phyloP scores from a whole-genome alignment of 2,329 filamentous ascomycete genomes.

The Pestalotiopsis sp. region DNA sequence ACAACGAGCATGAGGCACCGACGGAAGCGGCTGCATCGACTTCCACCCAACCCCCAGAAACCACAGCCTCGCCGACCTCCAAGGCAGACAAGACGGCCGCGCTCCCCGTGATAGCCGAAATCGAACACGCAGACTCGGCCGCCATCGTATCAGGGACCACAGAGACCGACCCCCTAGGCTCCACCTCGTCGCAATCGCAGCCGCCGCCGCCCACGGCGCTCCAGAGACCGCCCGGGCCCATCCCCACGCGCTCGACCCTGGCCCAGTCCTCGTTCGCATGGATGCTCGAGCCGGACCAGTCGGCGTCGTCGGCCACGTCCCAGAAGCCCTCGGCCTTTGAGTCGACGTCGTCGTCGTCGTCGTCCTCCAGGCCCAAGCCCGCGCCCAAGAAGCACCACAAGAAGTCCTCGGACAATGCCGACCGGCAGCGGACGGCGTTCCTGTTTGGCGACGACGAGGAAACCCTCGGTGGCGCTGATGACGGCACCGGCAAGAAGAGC shows the following conservation, averaged over 20 bases:
- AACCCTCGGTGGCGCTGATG: constrained; percentile 27
- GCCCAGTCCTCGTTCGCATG: constrained; percentile 77
- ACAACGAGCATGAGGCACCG: constrained; percentile 13
- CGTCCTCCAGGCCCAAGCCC: constrained; percentile 16
- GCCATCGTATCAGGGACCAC: constrained; percentile 7
- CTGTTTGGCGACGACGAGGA: constrained; percentile 53
- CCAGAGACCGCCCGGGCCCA: constrained; percentile 38
- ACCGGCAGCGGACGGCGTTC: constrained; percentile 58
- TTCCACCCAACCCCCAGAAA: constrained; percentile 20
- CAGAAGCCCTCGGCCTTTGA: constrained; percentile 10
- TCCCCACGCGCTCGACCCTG: constrained; percentile 64
- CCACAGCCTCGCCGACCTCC: constrained; percentile 17
- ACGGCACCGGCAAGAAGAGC: constrained; percentile 29
- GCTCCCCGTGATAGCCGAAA: background rate
- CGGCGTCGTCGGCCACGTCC: constrained; percentile 23
- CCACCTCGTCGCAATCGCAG: background rate
- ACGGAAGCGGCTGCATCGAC: constrained; percentile 27
- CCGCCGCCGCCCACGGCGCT: constrained; percentile 18
- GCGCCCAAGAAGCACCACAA: constrained; percentile 34
- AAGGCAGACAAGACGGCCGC: constrained; percentile 11
- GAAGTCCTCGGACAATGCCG: constrained; percentile 42
- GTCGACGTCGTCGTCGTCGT: constrained; percentile 10
- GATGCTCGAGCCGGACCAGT: constrained; percentile 67
- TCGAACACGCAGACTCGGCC: background rate
- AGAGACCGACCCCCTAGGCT: constrained; percentile 23